A percentile compares a stretch with the other conserved stretches of the same genome.
Evolutionary conservation across 2,329 filamentous ascomycete genomes (phyloP).

Genomic region (Aureobasidium pullulans): DNA sequence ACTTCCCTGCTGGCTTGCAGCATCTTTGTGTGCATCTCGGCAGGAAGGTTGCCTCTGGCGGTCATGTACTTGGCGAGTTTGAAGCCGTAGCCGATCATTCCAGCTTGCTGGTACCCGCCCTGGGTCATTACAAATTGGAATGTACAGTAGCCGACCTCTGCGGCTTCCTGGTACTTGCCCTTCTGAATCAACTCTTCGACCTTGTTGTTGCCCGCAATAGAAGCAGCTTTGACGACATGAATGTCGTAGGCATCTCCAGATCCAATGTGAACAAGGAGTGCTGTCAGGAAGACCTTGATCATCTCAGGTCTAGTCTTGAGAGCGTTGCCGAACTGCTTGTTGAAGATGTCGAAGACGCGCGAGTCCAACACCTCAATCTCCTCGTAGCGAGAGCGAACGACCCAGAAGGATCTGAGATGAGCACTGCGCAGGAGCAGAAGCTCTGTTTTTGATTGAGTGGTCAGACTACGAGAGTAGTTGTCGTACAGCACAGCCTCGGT

Average conservation of each 20-base stretch:
- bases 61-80: conserved; percentile 40
- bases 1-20: conserved; percentile 33
- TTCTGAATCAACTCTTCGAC: conserved; percentile 31
- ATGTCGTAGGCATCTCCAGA: conserved; percentile 31
- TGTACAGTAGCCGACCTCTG: conserved; percentile 37
- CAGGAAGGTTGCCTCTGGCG: conserved; percentile 32
- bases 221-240: conserved; percentile 35
- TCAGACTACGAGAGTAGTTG: conserved; percentile 22
- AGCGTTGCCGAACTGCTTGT: conserved; percentile 24
- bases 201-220: conserved; percentile 31
- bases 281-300: conserved; percentile 14
- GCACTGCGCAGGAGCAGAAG: conserved; percentile 28
- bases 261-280: conserved; percentile 33
- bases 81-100: conserved; percentile 38
- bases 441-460: conserved; percentile 26
- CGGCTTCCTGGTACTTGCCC: conserved; percentile 34
- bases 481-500: conserved; percentile 38
- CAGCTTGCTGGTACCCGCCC: conserved; percentile 34
- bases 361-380: conserved; percentile 30
- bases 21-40: conserved; percentile 29
- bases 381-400: conserved; percentile 26
- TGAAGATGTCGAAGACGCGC: conserved; percentile 27
- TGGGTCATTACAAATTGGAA: conserved; percentile 38
- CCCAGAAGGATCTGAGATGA: conserved; percentile 31
- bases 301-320: conserved; percentile 28